Conservation (phyloP, 768 basidiomycete genomes). For the Auriscalpium microsporum region DNA sequence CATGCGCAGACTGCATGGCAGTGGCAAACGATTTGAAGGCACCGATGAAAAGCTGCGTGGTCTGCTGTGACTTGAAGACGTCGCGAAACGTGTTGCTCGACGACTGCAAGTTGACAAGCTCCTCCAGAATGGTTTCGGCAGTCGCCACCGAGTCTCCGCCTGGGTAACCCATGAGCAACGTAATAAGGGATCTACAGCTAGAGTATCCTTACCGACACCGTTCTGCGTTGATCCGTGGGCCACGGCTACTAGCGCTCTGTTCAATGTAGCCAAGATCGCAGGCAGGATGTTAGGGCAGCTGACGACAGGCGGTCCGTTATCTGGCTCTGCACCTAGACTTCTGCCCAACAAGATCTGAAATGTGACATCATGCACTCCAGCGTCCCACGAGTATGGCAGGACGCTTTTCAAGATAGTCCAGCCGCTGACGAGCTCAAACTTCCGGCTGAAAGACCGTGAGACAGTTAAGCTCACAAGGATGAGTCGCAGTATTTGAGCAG, state of each 20-base stretch:
- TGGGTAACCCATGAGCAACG: slow-evolving; percentile 3
- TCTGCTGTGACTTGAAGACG: slow-evolving; percentile 63
- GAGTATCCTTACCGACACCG: slow-evolving; percentile 4
- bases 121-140: slow-evolving; percentile 54
- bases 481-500: slow-evolving; percentile 50
- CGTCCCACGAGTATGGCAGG: slow-evolving; percentile 61
- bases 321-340: slow-evolving; percentile 23
- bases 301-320: slow-evolving; percentile 26
- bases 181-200: neutral
- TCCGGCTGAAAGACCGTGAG: slow-evolving; percentile 60
- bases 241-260: slow-evolving; percentile 36
- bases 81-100: slow-evolving; percentile 60
- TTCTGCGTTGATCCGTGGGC: neutral
- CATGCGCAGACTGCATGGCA: slow-evolving; percentile 28
- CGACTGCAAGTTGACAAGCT: slow-evolving; percentile 60
- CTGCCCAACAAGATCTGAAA: slow-evolving; percentile 57
- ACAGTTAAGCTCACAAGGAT: slow-evolving; percentile 46
- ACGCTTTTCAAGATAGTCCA: slow-evolving; percentile 69
- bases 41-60: slow-evolving; percentile 58
- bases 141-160: slow-evolving; percentile 16
- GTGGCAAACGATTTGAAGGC: slow-evolving; percentile 50
- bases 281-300: slow-evolving; percentile 64
- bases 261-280: slow-evolving; percentile 61
- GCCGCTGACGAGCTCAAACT: slow-evolving; percentile 80
- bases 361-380: slow-evolving; percentile 53